Conservation (phyloP, 495 filamentous ascomycete genomes). For the Sphaerosporella brunnea region DNA sequence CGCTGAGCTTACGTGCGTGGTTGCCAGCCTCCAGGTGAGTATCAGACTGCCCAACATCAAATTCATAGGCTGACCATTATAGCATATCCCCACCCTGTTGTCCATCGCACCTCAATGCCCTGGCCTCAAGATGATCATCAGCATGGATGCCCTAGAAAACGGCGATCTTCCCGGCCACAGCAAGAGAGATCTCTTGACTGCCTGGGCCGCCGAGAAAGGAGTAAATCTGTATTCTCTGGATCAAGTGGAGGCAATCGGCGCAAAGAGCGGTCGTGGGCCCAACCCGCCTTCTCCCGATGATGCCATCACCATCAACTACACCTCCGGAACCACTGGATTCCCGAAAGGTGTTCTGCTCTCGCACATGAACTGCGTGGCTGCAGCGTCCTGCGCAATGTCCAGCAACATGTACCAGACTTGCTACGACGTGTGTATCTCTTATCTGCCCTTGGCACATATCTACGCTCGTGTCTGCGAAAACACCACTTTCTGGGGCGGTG, state of each 20-base stretch:
- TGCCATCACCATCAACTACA: slow-evolving; percentile 91
- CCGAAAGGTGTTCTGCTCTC: slow-evolving; percentile 87
- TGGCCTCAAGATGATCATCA: slow-evolving; percentile 72
- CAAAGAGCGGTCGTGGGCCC: slow-evolving; percentile 42
- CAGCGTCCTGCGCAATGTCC: slow-evolving; percentile 39
- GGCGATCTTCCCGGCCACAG: slow-evolving; percentile 63
- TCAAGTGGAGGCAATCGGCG: slow-evolving; percentile 64
- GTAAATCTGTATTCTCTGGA: slow-evolving; percentile 59
- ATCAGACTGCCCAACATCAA: neutral
- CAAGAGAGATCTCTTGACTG: slow-evolving; percentile 58
- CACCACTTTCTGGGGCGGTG: slow-evolving; percentile 49
- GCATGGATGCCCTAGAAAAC: slow-evolving; percentile 64
- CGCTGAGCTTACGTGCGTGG: slow-evolving; percentile 53
- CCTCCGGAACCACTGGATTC: slow-evolving; percentile 82
- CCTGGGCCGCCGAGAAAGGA: slow-evolving; percentile 51
- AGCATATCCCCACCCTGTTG: slow-evolving; percentile 70
- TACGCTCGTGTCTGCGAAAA: slow-evolving; percentile 76
- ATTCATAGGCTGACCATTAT: neutral
- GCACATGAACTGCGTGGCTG: slow-evolving; percentile 64
- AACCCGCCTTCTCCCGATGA: slow-evolving; percentile 58
- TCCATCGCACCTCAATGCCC: slow-evolving; percentile 66
- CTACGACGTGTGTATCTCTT: slow-evolving; percentile 55
- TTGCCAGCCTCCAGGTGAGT: slow-evolving; percentile 44
- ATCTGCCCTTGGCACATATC: slow-evolving; percentile 89
- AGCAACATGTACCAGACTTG: slow-evolving; percentile 32